Base-by-base conservation (phyloP, 2,329 filamentous ascomycete genomes). In the Penicillium hordei region DNA sequence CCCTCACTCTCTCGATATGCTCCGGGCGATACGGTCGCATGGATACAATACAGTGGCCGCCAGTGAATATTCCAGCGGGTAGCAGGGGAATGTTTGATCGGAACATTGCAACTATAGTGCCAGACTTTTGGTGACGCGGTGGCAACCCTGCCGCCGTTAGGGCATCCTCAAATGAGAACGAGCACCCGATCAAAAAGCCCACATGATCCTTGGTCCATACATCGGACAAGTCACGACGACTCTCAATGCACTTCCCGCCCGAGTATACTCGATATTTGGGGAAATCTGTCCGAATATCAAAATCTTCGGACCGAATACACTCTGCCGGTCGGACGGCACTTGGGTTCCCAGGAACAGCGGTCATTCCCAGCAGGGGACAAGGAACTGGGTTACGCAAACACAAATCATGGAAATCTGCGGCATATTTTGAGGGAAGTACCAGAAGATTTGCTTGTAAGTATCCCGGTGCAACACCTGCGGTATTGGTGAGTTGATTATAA, bases 381-480 rank as follows among this genome's bases (percentile, higher is more conserved):
- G 85, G 81, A 0, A 87, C 85, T 2, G 85, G 83, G 62, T 88
- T 88, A 48, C 84, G 79, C 1, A 77, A 75, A 69, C 85, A 88
- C 25, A 88, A 80, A 19, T 79, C 69, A 13, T 81, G 78, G 69
- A 87, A 88, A 68, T 87, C 82, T 19, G 73, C 51, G 13, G 85
- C 84, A 68, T 86, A 83, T 33, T 74, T 70, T 1, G 79, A 81
- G 0, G 84, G 85, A 1, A 88, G 76, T 12, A 87, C 76, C 39
- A 88, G 78, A 38, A 88, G 76, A 63, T 88, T 88, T 39, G 85
- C 84, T 75, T 88, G 85, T 15, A 88, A 72, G 64, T 82, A 79
- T 13, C 76, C 77, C 0, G 82, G 81, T 2, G 84, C 82, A 2
- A 85, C 72, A 13, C 84, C 83, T 0, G 83, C 78, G 1, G 84